Evolutionary conservation across 2,329 filamentous ascomycete species (phyloP).

Genomic region (Alternaria alternata): DNA sequence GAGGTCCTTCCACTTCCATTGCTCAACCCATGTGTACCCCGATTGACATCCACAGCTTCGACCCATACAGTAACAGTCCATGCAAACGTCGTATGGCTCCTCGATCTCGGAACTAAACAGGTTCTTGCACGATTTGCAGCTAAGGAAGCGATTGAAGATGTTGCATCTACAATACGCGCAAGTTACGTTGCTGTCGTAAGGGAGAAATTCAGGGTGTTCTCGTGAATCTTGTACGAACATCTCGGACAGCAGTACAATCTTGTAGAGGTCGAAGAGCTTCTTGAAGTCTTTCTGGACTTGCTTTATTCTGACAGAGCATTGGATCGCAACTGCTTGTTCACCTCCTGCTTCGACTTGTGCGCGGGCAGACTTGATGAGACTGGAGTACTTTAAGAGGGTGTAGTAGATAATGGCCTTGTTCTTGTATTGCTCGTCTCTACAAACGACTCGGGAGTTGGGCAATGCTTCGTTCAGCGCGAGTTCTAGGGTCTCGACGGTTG

Average conservation of each 20-base stretch:
- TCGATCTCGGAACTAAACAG: slow-evolving; percentile 73
- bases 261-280: slow-evolving; percentile 78
- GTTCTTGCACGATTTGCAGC: slow-evolving; percentile 83
- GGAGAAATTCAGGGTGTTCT: slow-evolving; percentile 77
- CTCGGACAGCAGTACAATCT: slow-evolving; percentile 81
- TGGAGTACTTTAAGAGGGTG: slow-evolving; percentile 79
- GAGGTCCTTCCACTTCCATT: slow-evolving; percentile 86
- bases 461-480: slow-evolving; percentile 86
- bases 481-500: slow-evolving; percentile 88
- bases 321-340: slow-evolving; percentile 48
- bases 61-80: slow-evolving; percentile 99
- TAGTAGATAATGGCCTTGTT: slow-evolving; percentile 96
- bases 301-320: slow-evolving; percentile 62
- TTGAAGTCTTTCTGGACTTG: slow-evolving; percentile 86
- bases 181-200: slow-evolving; percentile 89
- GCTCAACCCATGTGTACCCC: slow-evolving; percentile 87
- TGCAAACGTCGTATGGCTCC: slow-evolving; percentile 93
- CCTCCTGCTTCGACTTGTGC: slow-evolving; percentile 59
- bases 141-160: slow-evolving; percentile 96
- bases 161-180: slow-evolving; percentile 96
- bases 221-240: slow-evolving; percentile 75
- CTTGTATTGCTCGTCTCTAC: slow-evolving; percentile 97
- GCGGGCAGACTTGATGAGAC: slow-evolving; percentile 65
- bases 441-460: slow-evolving; percentile 87
- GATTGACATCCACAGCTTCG: slow-evolving; percentile 91